A percentile compares a stretch with the other conserved stretches of the same genome.
Evolutionary conservation across 768 basidiomycete genomes (phyloP).

Genomic region (Termitomyces eurrhizus): DNA sequence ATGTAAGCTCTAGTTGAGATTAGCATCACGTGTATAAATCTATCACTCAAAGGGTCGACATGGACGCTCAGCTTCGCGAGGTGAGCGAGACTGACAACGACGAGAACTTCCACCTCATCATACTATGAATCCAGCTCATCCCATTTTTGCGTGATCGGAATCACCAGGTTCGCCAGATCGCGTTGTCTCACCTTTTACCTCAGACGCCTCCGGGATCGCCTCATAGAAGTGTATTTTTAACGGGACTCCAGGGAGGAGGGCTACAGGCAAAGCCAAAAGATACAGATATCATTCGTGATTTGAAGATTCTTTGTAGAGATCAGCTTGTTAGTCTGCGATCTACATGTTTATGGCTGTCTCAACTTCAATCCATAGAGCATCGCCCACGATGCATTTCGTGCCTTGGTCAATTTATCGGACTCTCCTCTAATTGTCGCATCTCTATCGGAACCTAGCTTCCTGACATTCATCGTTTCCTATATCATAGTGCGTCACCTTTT

Average conservation of each 20-base stretch:
- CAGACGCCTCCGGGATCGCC: constrained; percentile 74
- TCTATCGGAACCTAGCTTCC: constrained; percentile 69
- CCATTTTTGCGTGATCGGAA: constrained; percentile 85
- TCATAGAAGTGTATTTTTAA: constrained; percentile 72
- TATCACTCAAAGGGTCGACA: constrained; percentile 12
- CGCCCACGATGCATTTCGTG: constrained; percentile 93
- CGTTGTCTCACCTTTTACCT: constrained; percentile 77
- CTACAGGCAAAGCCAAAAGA: constrained; percentile 53
- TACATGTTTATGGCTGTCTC: background rate
- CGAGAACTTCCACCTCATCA: constrained; percentile 1
- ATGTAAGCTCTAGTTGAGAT: constrained; percentile 17
- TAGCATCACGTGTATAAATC: constrained; percentile 29
- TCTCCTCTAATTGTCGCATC: constrained; percentile 62
- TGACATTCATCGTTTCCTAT: constrained; percentile 83
- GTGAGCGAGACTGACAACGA: constrained; percentile 22
- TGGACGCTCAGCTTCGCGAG: constrained; percentile 47
- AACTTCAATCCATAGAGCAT: constrained; percentile 51
- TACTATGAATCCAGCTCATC: constrained; percentile 50
- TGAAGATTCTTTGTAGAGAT: constrained; percentile 87
- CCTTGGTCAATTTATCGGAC: constrained; percentile 91
- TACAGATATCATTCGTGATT: constrained; percentile 66
- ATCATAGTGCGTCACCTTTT: constrained; percentile 64
- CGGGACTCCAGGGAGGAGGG: constrained; percentile 53
- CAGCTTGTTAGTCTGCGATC: constrained; percentile 54
- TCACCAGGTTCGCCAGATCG: constrained; percentile 83